These are phyloP conservation scores for Amaranthus palmeri DNA, from an alignment of 148 eudicot species.

Conservation along the genomic window DNA sequence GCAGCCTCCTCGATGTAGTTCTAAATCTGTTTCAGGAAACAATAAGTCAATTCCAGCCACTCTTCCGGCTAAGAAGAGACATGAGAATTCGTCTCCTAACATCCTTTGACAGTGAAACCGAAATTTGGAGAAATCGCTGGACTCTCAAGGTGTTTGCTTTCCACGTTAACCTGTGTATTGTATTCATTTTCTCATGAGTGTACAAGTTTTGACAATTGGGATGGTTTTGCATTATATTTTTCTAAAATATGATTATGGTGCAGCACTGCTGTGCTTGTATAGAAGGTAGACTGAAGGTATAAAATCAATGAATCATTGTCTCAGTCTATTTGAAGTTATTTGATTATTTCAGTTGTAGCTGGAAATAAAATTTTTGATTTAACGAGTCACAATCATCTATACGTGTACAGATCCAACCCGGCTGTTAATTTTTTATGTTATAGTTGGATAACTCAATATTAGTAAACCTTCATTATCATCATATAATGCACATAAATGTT, in stretches of 20 bases:
- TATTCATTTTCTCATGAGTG: constrained; percentile 16
- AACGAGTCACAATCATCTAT: not conserved
- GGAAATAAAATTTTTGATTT: not conserved
- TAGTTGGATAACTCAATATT: not conserved
- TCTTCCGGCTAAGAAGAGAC: constrained; percentile 22
- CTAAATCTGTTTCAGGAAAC: constrained; percentile 25
- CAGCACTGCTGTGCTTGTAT: constrained; percentile 5
- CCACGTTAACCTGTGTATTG: constrained; percentile 19
- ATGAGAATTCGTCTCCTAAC: constrained; percentile 46
- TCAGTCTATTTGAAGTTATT: not conserved
- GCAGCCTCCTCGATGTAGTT: constrained; percentile 36
- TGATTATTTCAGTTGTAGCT: not conserved
- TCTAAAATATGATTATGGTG: constrained; percentile 5
- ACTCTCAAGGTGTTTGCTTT: not conserved
- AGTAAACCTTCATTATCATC: not conserved
- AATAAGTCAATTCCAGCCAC: constrained; percentile 15
- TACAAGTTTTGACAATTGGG: constrained; percentile 15
- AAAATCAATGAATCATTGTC: constrained; percentile 8
- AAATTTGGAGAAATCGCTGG: constrained; percentile 4
- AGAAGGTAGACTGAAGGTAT: constrained; percentile 12
- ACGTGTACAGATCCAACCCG: too few relatives aligned
- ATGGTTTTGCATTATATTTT: constrained; percentile 13
- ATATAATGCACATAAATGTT: constrained; percentile 13
- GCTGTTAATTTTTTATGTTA: too few relatives aligned
- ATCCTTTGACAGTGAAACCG: constrained; percentile 22